Evolutionary conservation across 2,329 filamentous ascomycete genomes (phyloP).

Genomic region (Penicillium hordei): DNA sequence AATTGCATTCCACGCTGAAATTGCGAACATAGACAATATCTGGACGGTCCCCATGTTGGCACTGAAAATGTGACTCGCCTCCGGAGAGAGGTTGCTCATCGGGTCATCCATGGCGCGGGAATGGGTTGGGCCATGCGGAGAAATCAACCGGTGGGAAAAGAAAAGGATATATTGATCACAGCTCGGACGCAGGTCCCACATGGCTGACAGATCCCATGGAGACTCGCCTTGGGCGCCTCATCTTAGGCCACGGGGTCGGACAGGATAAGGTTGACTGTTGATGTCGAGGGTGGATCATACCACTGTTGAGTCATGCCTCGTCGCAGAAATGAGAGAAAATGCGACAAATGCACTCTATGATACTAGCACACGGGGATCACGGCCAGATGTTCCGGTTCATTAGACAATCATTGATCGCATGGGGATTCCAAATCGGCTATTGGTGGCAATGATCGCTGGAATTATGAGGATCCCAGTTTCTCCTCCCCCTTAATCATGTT

Average conservation of each 20-base stretch:
- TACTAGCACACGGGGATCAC: slow-evolving; percentile 4
- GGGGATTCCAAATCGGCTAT: not conserved
- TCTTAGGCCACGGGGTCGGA: not conserved
- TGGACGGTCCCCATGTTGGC: not conserved
- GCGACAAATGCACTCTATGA: not conserved
- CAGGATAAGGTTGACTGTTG: slow-evolving; percentile 2
- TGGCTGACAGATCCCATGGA: not conserved
- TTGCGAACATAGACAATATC: slow-evolving; percentile 3
- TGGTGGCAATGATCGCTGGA: not conserved
- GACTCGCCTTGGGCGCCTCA: not conserved
- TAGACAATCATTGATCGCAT: not conserved
- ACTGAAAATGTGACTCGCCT: not conserved
- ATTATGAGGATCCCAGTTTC: not conserved
- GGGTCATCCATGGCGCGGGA: slow-evolving; percentile 6
- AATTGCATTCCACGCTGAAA: slow-evolving; percentile 40
- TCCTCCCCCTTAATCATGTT: not conserved
- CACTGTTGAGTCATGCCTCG: not conserved
- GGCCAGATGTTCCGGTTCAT: not conserved
- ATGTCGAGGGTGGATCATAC: not conserved
- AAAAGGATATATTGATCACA: not conserved
- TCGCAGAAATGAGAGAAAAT: not conserved
- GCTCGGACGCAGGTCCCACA: not conserved
- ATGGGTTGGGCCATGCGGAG: not conserved
- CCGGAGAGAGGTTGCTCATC: slow-evolving; percentile 4
- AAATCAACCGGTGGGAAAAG: not conserved